These are phyloP conservation scores for Phascolomyces articulosus DNA, from an alignment of 371 early-diverging fungal genomes.

Conservation along the genomic window DNA sequence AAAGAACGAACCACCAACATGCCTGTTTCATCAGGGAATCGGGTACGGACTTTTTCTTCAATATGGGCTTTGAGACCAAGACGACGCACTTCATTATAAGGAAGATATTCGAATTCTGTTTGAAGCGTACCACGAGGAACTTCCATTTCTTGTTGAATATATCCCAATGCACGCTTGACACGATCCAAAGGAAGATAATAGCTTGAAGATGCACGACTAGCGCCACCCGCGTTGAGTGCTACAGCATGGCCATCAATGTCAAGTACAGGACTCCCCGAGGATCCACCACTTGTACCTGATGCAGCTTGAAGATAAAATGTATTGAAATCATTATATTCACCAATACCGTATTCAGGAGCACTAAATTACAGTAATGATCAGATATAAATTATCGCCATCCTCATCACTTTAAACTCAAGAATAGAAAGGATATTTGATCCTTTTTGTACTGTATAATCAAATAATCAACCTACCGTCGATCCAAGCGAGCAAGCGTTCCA, in stretches of 20 bases:
- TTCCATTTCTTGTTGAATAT: conserved; percentile 51
- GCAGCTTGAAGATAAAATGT: conserved; percentile 75
- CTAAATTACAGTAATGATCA: conserved; percentile 10
- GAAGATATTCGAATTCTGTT: conserved; percentile 64
- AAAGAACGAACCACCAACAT: conserved; percentile 75
- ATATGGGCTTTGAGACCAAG: conserved; percentile 62
- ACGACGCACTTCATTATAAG: conserved; percentile 65
- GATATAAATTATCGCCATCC: too few species aligned
- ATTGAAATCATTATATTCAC: conserved; percentile 73
- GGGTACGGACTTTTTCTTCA: conserved; percentile 64
- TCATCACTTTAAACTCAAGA: too few species aligned
- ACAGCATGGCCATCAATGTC: conserved; percentile 72
- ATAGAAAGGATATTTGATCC: too few species aligned
- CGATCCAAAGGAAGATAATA: conserved; percentile 65
- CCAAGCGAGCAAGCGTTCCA: conserved; percentile 80
- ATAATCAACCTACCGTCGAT: conserved; percentile 68
- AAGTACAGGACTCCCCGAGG: conserved; percentile 69
- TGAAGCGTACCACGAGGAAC: conserved; percentile 83
- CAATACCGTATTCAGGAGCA: conserved; percentile 76
- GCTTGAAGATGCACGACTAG: conserved; percentile 57
- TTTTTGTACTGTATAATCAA: too few species aligned
- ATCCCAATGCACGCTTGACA: conserved; percentile 66
- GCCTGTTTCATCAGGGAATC: conserved; percentile 72
- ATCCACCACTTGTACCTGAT: conserved; percentile 69
- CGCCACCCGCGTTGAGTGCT: conserved; percentile 69